phyloP scores from a whole-genome alignment of 805 yeast species.

The Pichia insulana region DNA sequence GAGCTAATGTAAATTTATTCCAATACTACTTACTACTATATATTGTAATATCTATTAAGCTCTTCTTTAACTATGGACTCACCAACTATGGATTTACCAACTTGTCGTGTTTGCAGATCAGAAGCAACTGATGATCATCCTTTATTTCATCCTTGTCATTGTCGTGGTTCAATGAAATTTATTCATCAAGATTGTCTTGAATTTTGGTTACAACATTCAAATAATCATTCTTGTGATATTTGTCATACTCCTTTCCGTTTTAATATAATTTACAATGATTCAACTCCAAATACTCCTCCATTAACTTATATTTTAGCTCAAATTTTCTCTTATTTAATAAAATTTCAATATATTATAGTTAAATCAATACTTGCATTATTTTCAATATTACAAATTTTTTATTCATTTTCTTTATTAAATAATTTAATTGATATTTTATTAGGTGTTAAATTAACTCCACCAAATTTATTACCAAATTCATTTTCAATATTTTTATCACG shows the following conservation, averaged over 20 bases:
- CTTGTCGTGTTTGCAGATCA: conserved; percentile 88
- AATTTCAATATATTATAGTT: conserved; percentile 7
- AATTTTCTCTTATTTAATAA: conserved; percentile 6
- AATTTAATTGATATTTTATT: conserved; percentile 47
- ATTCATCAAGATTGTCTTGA: conserved; percentile 87
- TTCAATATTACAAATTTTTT: conserved; percentile 37
- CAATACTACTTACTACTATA: no score
- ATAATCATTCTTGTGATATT: conserved; percentile 71
- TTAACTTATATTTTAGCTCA: conserved; percentile 36
- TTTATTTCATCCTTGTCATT: conserved; percentile 82
- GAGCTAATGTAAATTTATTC: no score
- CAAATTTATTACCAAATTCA: conserved; percentile 1
- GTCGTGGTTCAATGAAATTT: conserved; percentile 87
- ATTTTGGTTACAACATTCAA: conserved; percentile 76
- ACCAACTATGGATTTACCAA: background rate
- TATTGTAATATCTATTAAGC: conserved; percentile 6
- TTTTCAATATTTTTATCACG: conserved; percentile 3
- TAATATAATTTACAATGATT: conserved; percentile 31
- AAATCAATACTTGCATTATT: conserved; percentile 10
- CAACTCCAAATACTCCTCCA: conserved; percentile 51
- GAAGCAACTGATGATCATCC: conserved; percentile 78
- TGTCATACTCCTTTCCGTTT: conserved; percentile 68
- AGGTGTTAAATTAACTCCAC: conserved; percentile 43
- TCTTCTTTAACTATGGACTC: no score
- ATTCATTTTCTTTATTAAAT: conserved; percentile 47